A percentile compares a stretch with the other conserved stretches of the same genome.
Evolutionary conservation across 176 grass and related monocot genomes (phyloP).

Genomic region (Carex kokanica): DNA sequence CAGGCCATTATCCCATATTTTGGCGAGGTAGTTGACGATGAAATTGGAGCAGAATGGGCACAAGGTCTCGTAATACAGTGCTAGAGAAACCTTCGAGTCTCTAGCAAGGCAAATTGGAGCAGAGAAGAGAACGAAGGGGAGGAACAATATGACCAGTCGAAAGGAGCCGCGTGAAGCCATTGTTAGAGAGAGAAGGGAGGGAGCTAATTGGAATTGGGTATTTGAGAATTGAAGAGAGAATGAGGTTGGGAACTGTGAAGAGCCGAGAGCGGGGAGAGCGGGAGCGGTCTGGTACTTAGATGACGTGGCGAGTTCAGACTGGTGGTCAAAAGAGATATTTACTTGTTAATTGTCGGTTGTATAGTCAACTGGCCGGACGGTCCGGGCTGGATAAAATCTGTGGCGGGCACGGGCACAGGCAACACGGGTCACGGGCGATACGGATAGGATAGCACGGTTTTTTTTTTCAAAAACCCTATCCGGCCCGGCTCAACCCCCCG

Average conservation of each 20-base stretch:
- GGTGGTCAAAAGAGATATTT: neutral
- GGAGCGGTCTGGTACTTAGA: neutral
- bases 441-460: too few relatives aligned
- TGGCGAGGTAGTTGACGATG: slow-evolving; percentile 62
- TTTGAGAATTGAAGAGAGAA: neutral
- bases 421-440: too few relatives aligned
- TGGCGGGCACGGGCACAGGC: too few relatives aligned
- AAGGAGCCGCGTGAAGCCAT: slow-evolving; percentile 13
- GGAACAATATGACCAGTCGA: slow-evolving; percentile 4
- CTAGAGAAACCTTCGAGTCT: slow-evolving; percentile 47
- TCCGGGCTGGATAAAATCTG: too few relatives aligned
- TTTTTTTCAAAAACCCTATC: too few relatives aligned
- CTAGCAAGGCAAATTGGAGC: neutral
- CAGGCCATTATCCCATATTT: slow-evolving; percentile 56
- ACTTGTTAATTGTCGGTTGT: too few relatives aligned
- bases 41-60: slow-evolving; percentile 77
- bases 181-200: neutral
- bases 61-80: slow-evolving; percentile 81
- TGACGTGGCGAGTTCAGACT: neutral
- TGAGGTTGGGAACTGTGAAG: neutral
- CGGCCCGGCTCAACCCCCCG: too few relatives aligned
- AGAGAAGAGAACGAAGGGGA: neutral
- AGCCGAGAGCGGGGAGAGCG: too few relatives aligned
- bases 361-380: too few relatives aligned
- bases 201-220: neutral